These are phyloP conservation scores for Telopea speciosissima DNA, from an alignment of 177 flowering plant genomes.

Conservation along the genomic window DNA sequence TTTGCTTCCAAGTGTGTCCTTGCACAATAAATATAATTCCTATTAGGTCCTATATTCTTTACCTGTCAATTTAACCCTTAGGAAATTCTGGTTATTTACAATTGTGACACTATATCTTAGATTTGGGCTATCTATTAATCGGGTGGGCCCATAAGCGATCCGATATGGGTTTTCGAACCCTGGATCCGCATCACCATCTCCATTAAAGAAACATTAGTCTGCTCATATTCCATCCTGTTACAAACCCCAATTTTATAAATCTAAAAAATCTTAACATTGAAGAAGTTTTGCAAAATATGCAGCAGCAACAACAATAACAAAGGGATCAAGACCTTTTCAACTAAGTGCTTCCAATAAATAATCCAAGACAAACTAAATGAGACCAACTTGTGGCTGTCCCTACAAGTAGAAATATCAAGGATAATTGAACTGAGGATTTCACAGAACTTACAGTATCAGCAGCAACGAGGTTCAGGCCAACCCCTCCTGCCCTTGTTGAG, in stretches of 20 bases:
- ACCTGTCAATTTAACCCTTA: too few species aligned
- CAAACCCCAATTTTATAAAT: not conserved
- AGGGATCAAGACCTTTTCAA: not conserved
- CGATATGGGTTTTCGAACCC: too few species aligned
- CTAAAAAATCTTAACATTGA: too few species aligned
- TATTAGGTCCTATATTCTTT: too few species aligned
- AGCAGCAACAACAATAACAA: not conserved
- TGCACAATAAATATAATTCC: too few species aligned
- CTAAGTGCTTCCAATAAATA: not conserved
- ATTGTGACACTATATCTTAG: too few species aligned
- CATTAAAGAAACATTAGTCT: not conserved
- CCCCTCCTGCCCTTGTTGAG: constrained; percentile 97
- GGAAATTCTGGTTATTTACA: too few species aligned
- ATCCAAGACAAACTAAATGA: not conserved
- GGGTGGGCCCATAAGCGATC: too few species aligned
- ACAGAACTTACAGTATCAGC: constrained; percentile 80
- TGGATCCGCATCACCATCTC: not conserved
- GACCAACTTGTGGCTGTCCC: not conserved
- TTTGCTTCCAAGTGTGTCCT: too few species aligned
- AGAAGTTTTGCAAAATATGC: too few species aligned
- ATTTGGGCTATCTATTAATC: too few species aligned
- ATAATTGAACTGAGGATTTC: not conserved
- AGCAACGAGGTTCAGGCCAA: constrained; percentile 93
- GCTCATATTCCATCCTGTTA: not conserved
- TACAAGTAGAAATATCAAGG: not conserved